A percentile compares a stretch with the other conserved stretches of the same genome.
phyloP scores from a whole-genome alignment of 2,329 filamentous ascomycete species.

The Alternaria tenuissima region DNA sequence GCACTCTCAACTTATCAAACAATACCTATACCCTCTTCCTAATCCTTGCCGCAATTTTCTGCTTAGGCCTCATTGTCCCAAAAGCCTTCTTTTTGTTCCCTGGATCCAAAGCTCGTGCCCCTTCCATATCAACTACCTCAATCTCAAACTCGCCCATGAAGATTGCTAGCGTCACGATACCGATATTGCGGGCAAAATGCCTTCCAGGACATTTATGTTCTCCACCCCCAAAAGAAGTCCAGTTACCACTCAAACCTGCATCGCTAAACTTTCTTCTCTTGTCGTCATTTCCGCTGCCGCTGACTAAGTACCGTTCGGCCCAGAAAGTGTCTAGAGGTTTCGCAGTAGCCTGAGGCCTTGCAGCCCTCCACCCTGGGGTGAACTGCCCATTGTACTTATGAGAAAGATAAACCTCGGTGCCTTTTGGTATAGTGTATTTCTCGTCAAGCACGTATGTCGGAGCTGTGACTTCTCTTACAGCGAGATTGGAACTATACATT shows the following conservation, averaged over 20 bases:
- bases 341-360: slow-evolving; percentile 1
- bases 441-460: slow-evolving; percentile 20
- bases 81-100: slow-evolving; percentile 6
- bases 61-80: slow-evolving; percentile 14
- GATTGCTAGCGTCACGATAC: slow-evolving; percentile 15
- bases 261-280: slow-evolving; percentile 23
- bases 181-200: slow-evolving; percentile 27
- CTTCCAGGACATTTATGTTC: slow-evolving; percentile 30
- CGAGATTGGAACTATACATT: slow-evolving; percentile 16
- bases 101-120: not conserved
- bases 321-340: slow-evolving; percentile 21
- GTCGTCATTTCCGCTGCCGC: not conserved
- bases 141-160: slow-evolving; percentile 17
- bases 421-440: slow-evolving; percentile 18
- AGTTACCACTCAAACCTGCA: slow-evolving; percentile 20
- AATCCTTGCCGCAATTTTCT: slow-evolving; percentile 13
- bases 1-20: not conserved
- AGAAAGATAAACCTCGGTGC: slow-evolving; percentile 20
- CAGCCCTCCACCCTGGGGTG: slow-evolving; percentile 6
- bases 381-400: slow-evolving; percentile 18
- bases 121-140: slow-evolving; percentile 6
- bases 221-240: slow-evolving; percentile 27
- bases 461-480: slow-evolving; percentile 12
- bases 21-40: not conserved
- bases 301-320: slow-evolving; percentile 22